Percentiles rank a stretch among this genome's conserved stretches.
Evolutionary conservation across 805 yeast genomes (phyloP).

Genomic region (Torulaspora quercuum): DNA sequence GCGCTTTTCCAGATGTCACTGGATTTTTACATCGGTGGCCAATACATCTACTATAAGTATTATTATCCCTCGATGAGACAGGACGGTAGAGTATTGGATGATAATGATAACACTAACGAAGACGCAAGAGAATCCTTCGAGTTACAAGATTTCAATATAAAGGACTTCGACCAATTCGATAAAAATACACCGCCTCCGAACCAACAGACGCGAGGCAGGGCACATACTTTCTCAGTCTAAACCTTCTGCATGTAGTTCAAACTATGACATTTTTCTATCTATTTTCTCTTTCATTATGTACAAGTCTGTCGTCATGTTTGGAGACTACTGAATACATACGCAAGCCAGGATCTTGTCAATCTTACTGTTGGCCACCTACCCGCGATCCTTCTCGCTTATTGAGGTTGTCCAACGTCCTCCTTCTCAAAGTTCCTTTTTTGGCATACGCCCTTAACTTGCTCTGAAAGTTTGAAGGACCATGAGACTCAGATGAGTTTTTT

Average conservation of each 20-base stretch:
- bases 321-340: no score
- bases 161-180: constrained; percentile 3
- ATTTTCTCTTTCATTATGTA: no score
- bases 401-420: constrained; percentile 7
- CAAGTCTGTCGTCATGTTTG: no score
- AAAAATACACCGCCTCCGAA: constrained; percentile 13
- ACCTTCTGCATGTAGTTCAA: constrained; percentile 3
- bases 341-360: no score
- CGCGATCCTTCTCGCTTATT: background rate
- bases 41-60: constrained; percentile 61
- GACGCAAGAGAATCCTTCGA: constrained; percentile 14
- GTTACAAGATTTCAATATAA: constrained; percentile 16
- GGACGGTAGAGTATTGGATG: constrained; percentile 3
- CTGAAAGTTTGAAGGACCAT: constrained; percentile 18
- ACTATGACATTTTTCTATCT: background rate
- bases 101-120: constrained; percentile 2
- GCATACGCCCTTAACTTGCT: constrained; percentile 27
- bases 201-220: constrained; percentile 12
- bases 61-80: constrained; percentile 27
- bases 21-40: constrained; percentile 69
- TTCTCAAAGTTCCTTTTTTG: constrained; percentile 20
- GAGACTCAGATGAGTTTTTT: background rate
- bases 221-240: constrained; percentile 13
- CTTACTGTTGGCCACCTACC: no score
- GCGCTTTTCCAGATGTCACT: constrained; percentile 75